Conservation (phyloP, 148 eudicot species). For the Mesembryanthemum crystallinum region DNA sequence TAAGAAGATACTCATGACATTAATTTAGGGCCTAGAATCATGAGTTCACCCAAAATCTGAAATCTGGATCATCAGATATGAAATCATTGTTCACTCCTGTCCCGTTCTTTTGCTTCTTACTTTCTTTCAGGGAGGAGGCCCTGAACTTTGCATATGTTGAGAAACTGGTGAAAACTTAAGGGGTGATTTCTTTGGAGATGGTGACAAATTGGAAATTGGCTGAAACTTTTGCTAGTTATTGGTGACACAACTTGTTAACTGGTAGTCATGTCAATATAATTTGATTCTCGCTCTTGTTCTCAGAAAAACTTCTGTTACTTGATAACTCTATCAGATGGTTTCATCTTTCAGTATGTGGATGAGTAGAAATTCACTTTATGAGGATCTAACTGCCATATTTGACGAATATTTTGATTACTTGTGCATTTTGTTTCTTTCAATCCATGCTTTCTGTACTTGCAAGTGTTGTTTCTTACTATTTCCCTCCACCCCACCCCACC, state of each 20-base stretch:
- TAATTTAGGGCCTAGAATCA: background rate
- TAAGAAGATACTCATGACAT: background rate
- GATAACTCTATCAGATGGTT: background rate
- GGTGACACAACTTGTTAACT: background rate
- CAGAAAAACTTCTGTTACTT: background rate
- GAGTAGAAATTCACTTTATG: background rate
- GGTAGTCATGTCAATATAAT: background rate
- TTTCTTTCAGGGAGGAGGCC: background rate
- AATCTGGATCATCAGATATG: background rate
- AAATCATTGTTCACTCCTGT: background rate
- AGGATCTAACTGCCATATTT: background rate
- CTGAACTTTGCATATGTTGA: background rate
- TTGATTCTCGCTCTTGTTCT: background rate
- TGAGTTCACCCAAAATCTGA: background rate
- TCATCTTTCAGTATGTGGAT: background rate
- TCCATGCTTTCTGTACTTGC: slow-evolving; percentile 19
- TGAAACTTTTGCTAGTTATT: no score
- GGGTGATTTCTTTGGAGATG: no score
- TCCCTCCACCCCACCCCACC: background rate
- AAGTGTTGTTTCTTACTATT: background rate
- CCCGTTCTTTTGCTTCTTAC: background rate
- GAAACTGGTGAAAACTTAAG: no score
- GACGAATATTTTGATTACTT: background rate
- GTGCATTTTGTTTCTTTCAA: background rate
- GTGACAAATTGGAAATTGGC: no score